phyloP scores from a whole-genome alignment of 768 basidiomycete species.

The Peribolospora kevripleyi region DNA sequence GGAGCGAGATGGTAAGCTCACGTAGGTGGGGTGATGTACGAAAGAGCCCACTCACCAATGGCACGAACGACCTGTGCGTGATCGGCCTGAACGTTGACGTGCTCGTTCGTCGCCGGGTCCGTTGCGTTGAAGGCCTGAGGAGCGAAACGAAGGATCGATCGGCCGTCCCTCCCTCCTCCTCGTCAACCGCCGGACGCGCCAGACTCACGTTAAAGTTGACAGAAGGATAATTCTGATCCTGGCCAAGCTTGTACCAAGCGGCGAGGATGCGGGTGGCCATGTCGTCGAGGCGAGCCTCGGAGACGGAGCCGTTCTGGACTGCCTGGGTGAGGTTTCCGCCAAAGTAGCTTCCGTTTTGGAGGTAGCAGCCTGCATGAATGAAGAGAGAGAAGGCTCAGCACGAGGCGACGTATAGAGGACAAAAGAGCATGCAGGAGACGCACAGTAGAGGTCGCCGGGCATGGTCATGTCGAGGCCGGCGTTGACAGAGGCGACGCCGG shows the following conservation, averaged over 20 bases:
- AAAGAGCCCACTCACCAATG: too few species aligned
- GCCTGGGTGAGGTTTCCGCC: slow-evolving; percentile 16
- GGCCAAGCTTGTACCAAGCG: slow-evolving; percentile 18
- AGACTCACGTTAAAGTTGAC: slow-evolving; percentile 41
- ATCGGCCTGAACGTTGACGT: slow-evolving; percentile 36
- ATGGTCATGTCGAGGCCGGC: slow-evolving; percentile 9
- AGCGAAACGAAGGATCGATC: too few species aligned
- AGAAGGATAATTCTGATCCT: slow-evolving; percentile 37
- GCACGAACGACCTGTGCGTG: slow-evolving; percentile 43
- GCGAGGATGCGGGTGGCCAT: slow-evolving; percentile 49
- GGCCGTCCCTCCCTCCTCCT: too few species aligned
- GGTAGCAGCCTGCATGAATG: too few species aligned
- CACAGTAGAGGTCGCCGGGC: neutral
- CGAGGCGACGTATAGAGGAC: too few species aligned
- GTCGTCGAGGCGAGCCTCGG: slow-evolving; percentile 35
- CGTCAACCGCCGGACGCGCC: slow-evolving; percentile 2
- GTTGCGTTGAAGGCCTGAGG: too few species aligned
- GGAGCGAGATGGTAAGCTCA: too few species aligned
- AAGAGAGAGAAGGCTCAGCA: too few species aligned
- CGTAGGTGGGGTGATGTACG: too few species aligned
- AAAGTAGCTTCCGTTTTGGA: neutral
- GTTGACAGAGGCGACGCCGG: slow-evolving; percentile 2
- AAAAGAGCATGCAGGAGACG: neutral
- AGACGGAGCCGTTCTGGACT: slow-evolving; percentile 48
- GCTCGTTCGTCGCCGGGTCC: too few species aligned